Conservation (phyloP, 805 yeast genomes). For the Metschnikowia picachoensis region DNA sequence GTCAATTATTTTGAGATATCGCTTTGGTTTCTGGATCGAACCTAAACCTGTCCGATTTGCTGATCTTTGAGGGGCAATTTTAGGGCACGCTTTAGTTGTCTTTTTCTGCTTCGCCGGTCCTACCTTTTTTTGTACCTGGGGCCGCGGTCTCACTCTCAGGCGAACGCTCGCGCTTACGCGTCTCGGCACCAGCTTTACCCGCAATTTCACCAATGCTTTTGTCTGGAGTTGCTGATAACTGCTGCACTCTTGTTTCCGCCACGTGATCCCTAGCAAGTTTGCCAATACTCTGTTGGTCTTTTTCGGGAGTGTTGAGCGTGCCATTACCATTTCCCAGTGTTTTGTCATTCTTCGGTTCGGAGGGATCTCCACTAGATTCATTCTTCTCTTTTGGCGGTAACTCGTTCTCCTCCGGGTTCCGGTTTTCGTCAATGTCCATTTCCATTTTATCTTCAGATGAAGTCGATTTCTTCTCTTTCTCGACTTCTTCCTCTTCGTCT, state of each 20-base stretch:
- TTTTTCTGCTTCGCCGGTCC: background rate
- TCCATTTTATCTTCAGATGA: background rate
- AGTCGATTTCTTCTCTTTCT: slow-evolving; percentile 1
- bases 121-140: background rate
- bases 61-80: too few relatives aligned
- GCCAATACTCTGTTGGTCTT: slow-evolving; percentile 1
- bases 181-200: slow-evolving; percentile 4
- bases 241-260: slow-evolving; percentile 3
- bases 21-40: background rate
- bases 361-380: background rate
- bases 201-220: slow-evolving; percentile 4
- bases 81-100: background rate
- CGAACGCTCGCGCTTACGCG: slow-evolving; percentile 7
- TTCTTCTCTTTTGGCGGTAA: background rate
- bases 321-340: background rate
- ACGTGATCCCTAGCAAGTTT: slow-evolving; percentile 5
- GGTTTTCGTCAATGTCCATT: slow-evolving; percentile 3
- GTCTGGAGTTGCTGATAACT: background rate
- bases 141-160: background rate
- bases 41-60: background rate
- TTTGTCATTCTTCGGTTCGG: background rate
- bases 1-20: too few relatives aligned
- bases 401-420: background rate
- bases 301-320: slow-evolving; percentile 1
- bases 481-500: background rate